Evolutionary conservation across 2,329 filamentous ascomycete species (phyloP).

Genomic region (Paramyrothecium sp.): DNA sequence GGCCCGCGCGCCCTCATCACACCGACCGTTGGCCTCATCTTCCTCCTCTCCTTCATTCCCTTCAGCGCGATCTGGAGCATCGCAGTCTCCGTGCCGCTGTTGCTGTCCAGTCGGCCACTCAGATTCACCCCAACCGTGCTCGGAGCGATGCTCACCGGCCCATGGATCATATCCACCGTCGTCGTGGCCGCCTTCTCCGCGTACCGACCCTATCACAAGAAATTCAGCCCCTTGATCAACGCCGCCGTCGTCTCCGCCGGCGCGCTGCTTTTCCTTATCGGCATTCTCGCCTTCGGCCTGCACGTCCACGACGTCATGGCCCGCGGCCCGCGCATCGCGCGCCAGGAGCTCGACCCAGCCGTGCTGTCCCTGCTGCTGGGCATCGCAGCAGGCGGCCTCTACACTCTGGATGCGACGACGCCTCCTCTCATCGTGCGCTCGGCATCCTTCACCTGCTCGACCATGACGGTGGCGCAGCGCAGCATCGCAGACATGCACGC

Average conservation of each 20-base stretch:
- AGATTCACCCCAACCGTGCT: conserved; percentile 35
- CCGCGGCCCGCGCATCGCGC: conserved; percentile 14
- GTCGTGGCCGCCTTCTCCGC: conserved; percentile 30
- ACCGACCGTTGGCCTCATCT: conserved; percentile 47
- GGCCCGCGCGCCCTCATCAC: conserved; percentile 45
- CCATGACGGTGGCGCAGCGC: conserved; percentile 42
- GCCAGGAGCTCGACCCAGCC: conserved; percentile 30
- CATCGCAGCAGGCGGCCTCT: conserved; percentile 41
- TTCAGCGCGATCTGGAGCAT: conserved; percentile 47
- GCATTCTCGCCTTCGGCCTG: conserved; percentile 44
- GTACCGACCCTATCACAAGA: conserved; percentile 24
- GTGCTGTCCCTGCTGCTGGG: conserved; percentile 45
- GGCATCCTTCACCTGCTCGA: conserved; percentile 47
- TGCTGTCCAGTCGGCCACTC: conserved; percentile 45
- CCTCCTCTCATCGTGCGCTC: conserved; percentile 44
- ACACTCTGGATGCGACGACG: conserved; percentile 37
- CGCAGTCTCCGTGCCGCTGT: conserved; percentile 40
- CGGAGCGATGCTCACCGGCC: conserved; percentile 43
- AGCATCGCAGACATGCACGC: conserved; percentile 48
- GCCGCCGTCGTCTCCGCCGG: conserved; percentile 30
- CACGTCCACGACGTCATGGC: conserved; percentile 28
- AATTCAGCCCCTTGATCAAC: conserved; percentile 24
- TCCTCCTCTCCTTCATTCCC: conserved; percentile 43
- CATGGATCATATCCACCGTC: conserved; percentile 39
- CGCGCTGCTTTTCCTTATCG: conserved; percentile 35